Conservation (phyloP, 352 stramenopile species). For the Phytophthora nicotianae region DNA sequence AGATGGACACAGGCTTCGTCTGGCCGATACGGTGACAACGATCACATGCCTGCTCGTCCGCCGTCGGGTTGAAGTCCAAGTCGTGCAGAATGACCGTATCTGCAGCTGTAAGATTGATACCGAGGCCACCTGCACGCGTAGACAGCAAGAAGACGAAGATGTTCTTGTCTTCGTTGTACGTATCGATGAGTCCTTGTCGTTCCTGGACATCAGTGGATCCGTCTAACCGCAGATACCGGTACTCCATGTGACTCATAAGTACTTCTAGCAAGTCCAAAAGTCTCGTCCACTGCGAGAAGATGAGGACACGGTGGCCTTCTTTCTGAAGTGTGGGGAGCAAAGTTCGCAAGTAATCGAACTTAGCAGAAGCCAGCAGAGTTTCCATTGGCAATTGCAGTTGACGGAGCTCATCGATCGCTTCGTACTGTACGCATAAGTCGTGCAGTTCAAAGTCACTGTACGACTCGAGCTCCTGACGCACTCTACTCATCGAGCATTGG, state of each 20-base stretch:
- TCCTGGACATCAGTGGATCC: conserved; percentile 76
- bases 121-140: conserved; percentile 96
- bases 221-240: conserved; percentile 81
- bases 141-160: conserved; percentile 98
- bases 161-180: conserved; percentile 87
- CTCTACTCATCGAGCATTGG: conserved; percentile 80
- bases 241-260: conserved; percentile 77
- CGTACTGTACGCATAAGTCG: conserved; percentile 91
- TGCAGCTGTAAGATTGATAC: conserved; percentile 97
- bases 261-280: conserved; percentile 94
- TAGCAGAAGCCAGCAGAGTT: conserved; percentile 92
- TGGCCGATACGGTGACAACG: conserved; percentile 92
- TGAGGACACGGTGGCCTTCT: conserved; percentile 94
- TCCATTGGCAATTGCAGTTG: conserved; percentile 88
- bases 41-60: conserved; percentile 89
- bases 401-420: conserved; percentile 74
- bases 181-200: conserved; percentile 83
- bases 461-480: conserved; percentile 92
- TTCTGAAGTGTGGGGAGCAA: conserved; percentile 88
- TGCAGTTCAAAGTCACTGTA: conserved; percentile 98
- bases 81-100: conserved; percentile 91
- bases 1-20: conserved; percentile 90
- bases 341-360: conserved; percentile 91
- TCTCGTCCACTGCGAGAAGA: conserved; percentile 98
- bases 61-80: conserved; percentile 87